Conservation (phyloP, 495 filamentous ascomycete species). For the Trichoderma virens region DNA sequence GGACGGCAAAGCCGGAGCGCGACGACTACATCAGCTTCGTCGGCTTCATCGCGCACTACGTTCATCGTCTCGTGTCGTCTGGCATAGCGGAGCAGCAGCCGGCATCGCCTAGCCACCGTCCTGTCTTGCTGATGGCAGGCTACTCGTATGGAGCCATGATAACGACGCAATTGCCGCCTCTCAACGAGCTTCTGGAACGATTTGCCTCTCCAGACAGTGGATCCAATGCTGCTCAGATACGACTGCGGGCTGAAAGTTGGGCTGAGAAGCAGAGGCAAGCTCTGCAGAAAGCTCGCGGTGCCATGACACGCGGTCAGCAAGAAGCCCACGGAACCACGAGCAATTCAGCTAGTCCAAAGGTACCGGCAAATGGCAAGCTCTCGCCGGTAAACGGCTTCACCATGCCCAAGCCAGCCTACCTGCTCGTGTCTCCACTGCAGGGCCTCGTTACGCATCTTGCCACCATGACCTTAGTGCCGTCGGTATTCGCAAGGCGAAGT, state of each 20-base stretch:
- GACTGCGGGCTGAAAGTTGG: slow-evolving; percentile 55
- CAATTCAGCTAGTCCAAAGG: background rate
- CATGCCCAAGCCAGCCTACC: slow-evolving; percentile 47
- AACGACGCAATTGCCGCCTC: slow-evolving; percentile 58
- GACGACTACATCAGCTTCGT: slow-evolving; percentile 74
- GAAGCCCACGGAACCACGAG: background rate
- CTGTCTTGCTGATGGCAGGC: slow-evolving; percentile 58
- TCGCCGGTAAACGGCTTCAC: slow-evolving; percentile 19
- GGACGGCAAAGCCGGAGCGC: slow-evolving; percentile 73
- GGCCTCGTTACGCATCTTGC: slow-evolving; percentile 52
- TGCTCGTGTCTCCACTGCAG: slow-evolving; percentile 75
- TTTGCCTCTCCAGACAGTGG: slow-evolving; percentile 47
- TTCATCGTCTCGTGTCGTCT: slow-evolving; percentile 39
- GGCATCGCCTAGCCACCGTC: slow-evolving; percentile 11
- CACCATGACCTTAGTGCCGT: slow-evolving; percentile 40
- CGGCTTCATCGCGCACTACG: slow-evolving; percentile 68
- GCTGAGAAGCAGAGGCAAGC: slow-evolving; percentile 45
- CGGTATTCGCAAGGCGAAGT: background rate
- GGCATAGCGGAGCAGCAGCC: background rate
- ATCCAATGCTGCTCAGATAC: slow-evolving; percentile 55
- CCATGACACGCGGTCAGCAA: background rate
- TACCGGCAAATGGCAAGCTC: slow-evolving; percentile 11
- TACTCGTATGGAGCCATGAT: slow-evolving; percentile 92
- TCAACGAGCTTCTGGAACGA: slow-evolving; percentile 47
- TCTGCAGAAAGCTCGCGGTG: slow-evolving; percentile 11